Evolutionary conservation across 2,329 filamentous ascomycete genomes (phyloP), one percentile per base, ranked within the genome.

Genomic region (Phialophora chinensis): DNA sequence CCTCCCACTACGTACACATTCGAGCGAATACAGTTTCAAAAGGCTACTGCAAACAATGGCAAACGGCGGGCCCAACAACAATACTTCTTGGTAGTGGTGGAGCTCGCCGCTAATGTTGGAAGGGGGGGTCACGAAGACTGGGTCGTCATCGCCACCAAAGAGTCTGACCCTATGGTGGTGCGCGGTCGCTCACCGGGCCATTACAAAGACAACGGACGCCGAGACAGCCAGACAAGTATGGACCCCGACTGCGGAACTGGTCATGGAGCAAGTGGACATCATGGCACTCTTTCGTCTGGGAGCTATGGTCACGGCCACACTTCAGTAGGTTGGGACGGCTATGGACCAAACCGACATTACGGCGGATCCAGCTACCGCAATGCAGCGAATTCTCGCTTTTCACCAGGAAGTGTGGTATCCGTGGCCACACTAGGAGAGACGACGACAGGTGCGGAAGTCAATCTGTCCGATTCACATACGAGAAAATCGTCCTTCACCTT

Each of bases 11-110:
- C 83, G n/a, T 85, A 89, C 65, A 86, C 84, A 0, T 97, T 96
- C 75, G 93, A 97, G 75, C 88, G 93, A 11, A 95, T 97, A 60
- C 93, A 97, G 73, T 97, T 97, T 85, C 96, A 96, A 77, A 91
- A 92, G 71, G 93, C 93, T 1, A 97, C 93, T 0, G 92, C 92
- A 27, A 97, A 97, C 80, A 97, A 97, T 72, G 93, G 93, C 55
- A 96, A 96, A 77, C 86, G 93, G 72, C 85, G 93, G 64, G 93
- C 93, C 1, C 92, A 93, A 20, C 93, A 97, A 75, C 93, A 97
- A 73, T 96, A 93, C 77, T 97, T 96, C 74, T 91, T 95, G 73
- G 84, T 97, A n/a, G 87, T 96, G 54, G 89, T 96, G 3, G 92
- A 96, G 75, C 86, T 96, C 0, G 92, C 88, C 78, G 91, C 86